Conservation (phyloP, 177 flowering plant genomes). For the Vitis hybrid region DNA sequence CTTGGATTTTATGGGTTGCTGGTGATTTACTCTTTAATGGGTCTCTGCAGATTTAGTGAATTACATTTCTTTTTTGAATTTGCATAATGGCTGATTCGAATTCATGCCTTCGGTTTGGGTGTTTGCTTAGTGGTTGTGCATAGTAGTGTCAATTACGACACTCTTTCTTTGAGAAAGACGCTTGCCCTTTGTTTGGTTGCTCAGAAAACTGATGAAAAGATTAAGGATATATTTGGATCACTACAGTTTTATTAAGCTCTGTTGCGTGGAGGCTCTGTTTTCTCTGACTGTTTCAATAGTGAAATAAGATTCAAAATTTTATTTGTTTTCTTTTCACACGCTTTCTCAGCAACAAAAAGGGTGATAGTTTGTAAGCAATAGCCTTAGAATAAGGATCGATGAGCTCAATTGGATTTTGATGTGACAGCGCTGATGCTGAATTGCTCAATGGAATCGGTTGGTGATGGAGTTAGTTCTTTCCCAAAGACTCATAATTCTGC, state of each 20-base stretch:
- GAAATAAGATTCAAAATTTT: too few species aligned
- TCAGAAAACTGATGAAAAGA: too few species aligned
- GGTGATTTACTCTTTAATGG: slow-evolving; percentile 2
- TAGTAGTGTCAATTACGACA: too few species aligned
- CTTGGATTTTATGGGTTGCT: slow-evolving; percentile 3
- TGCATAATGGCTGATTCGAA: neutral
- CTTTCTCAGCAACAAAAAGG: too few species aligned
- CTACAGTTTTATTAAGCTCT: too few species aligned
- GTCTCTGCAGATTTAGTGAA: slow-evolving; percentile 13
- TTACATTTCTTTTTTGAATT: slow-evolving; percentile 14
- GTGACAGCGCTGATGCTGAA: slow-evolving; percentile 14
- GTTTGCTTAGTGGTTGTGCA: too few species aligned
- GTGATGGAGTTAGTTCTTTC: slow-evolving; percentile 33
- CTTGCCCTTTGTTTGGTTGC: too few species aligned
- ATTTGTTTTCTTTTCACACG: too few species aligned
- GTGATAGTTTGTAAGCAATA: slow-evolving; percentile 7
- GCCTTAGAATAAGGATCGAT: slow-evolving; percentile 15
- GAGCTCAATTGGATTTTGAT: slow-evolving; percentile 14
- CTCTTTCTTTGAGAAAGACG: too few species aligned
- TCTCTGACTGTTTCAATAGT: too few species aligned
- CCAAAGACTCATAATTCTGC: slow-evolving; percentile 26
- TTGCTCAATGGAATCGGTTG: slow-evolving; percentile 38
- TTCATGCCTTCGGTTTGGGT: neutral
- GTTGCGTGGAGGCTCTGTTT: too few species aligned
- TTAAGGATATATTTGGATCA: too few species aligned